A percentile compares a stretch with the other conserved stretches of the same genome.
Evolutionary conservation across 192 early-diverging fungal species (phyloP).

Genomic region (Hyaloraphidium curvatum): DNA sequence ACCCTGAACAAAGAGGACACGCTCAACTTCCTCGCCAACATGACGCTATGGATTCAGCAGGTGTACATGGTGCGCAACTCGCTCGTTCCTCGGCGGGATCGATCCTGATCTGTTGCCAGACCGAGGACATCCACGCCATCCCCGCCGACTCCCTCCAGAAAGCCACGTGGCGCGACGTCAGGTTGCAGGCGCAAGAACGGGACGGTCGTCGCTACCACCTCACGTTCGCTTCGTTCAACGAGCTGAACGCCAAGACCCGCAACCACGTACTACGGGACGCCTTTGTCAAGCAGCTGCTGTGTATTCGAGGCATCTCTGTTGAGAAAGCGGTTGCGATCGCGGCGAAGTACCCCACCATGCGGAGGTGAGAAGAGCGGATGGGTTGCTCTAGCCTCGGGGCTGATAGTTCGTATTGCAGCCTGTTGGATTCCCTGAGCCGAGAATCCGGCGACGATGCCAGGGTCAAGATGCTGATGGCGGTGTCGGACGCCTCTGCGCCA

Average conservation of each 20-base stretch:
- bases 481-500: conserved; percentile 14
- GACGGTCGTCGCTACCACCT: conserved; percentile 21
- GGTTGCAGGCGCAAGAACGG: conserved; percentile 5
- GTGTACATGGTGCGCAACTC: conserved; percentile 25
- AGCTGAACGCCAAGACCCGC: conserved; percentile 54
- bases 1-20: conserved; percentile 62
- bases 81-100: conserved; percentile 18
- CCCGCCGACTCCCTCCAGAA: conserved; percentile 4
- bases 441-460: too few species aligned
- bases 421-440: too few species aligned
- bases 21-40: conserved; percentile 44
- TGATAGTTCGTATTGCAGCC: not conserved
- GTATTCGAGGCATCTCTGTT: conserved; percentile 54
- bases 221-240: conserved; percentile 40
- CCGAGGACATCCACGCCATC: conserved; percentile 9
- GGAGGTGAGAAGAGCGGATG: conserved; percentile 5
- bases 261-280: conserved; percentile 50
- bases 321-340: conserved; percentile 71
- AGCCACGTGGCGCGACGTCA: conserved; percentile 8
- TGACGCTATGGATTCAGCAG: conserved; percentile 32
- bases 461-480: conserved; percentile 29
- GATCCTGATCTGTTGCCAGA: conserved; percentile 4
- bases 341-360: conserved; percentile 44
- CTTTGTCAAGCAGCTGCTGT: conserved; percentile 70
- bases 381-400: not conserved